Percentiles rank a stretch among this genome's conserved stretches.
Evolutionary conservation across 805 yeast genomes (phyloP).

Genomic region (Candida boidinii): DNA sequence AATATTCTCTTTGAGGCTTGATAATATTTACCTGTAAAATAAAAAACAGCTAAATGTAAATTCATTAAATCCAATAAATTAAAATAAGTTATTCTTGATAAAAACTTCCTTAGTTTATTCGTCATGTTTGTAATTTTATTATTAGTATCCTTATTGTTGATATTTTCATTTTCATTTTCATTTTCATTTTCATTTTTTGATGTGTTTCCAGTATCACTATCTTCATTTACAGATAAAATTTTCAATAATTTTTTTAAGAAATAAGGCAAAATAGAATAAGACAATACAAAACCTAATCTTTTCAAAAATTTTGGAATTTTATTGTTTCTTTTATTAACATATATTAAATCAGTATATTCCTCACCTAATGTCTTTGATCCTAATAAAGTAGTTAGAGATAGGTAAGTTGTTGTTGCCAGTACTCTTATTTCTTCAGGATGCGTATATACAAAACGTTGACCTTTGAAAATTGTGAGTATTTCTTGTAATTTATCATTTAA

Average conservation of each 20-base stretch:
- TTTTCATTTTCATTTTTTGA: slow-evolving; percentile 4
- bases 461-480: slow-evolving; percentile 44
- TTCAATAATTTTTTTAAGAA: slow-evolving; percentile 23
- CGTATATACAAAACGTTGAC: slow-evolving; percentile 56
- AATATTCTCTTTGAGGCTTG: slow-evolving; percentile 66
- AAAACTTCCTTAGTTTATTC: slow-evolving; percentile 1
- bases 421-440: slow-evolving; percentile 56
- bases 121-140: background rate
- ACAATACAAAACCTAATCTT: slow-evolving; percentile 49
- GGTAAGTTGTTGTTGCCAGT: slow-evolving; percentile 50
- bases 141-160: background rate
- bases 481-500: slow-evolving; percentile 49
- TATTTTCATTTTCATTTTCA: background rate
- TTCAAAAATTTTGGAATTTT: slow-evolving; percentile 34
- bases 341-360: slow-evolving; percentile 79
- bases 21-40: slow-evolving; percentile 76
- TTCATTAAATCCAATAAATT: slow-evolving; percentile 48
- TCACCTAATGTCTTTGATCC: slow-evolving; percentile 88
- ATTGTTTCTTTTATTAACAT: slow-evolving; percentile 47
- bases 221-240: slow-evolving; percentile 9
- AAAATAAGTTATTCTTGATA: slow-evolving; percentile 29
- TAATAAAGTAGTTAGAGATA: slow-evolving; percentile 63
- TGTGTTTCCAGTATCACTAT: slow-evolving; percentile 10
- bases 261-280: slow-evolving; percentile 60
- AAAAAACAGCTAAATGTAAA: slow-evolving; percentile 73